These are phyloP conservation scores for Suillus spraguei DNA, from an alignment of 768 basidiomycete genomes.

Conservation along the genomic window DNA sequence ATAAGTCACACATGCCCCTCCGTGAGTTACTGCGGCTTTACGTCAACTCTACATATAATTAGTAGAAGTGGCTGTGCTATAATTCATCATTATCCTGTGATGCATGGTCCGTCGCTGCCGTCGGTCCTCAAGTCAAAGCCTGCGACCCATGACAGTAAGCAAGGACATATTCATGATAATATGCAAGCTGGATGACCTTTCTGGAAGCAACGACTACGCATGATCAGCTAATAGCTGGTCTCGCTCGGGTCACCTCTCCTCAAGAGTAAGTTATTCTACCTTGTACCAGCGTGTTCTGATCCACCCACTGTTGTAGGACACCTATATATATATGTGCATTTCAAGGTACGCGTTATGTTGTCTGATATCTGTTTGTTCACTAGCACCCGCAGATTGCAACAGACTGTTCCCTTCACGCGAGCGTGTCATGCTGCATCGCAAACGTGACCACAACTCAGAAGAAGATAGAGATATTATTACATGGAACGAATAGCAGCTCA, in stretches of 20 bases:
- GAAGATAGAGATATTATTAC: constrained; percentile 62
- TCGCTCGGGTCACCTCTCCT: constrained; percentile 66
- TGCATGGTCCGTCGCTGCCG: constrained; percentile 32
- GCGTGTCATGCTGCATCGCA: constrained; percentile 68
- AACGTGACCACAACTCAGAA: constrained; percentile 67
- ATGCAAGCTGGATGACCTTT: not conserved
- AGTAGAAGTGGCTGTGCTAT: not conserved
- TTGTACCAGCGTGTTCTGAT: not conserved
- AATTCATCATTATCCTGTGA: constrained; percentile 6
- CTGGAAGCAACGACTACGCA: constrained; percentile 52
- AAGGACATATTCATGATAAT: not conserved
- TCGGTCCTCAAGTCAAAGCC: constrained; percentile 37
- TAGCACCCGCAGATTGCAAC: constrained; percentile 52
- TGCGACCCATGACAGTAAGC: constrained; percentile 35
- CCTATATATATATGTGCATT: constrained; percentile 81
- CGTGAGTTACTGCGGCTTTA: not conserved
- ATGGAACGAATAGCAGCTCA: constrained; percentile 58
- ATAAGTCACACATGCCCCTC: not conserved
- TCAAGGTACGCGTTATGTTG: constrained; percentile 40
- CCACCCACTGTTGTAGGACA: constrained; percentile 46
- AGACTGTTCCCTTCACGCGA: constrained; percentile 74
- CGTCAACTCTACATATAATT: too few species aligned
- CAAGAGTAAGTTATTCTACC: constrained; percentile 51
- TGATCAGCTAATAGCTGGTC: constrained; percentile 52
- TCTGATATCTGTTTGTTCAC: not conserved